Base-by-base conservation (phyloP, 345 rosid genomes). In the Gossypium bickii region DNA sequence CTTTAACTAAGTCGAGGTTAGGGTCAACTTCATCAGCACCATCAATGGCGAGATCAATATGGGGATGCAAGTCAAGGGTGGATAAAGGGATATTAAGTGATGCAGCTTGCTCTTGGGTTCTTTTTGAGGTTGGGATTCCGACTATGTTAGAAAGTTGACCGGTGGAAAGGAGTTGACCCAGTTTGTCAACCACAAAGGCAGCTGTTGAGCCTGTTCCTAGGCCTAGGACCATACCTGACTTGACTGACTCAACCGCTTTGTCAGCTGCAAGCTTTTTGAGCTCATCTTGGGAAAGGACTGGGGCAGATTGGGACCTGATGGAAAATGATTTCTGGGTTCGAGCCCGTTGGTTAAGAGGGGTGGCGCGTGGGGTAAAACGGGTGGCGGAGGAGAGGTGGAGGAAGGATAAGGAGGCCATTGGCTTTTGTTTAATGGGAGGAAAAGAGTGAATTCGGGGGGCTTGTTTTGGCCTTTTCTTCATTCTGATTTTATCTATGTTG, bases 1-100 rank as follows among this genome's bases (percentile, higher is more conserved):
- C 99, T 78, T 93, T 96, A n/a, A 92, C 99, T 3, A 96, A 79
- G 75, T 96, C 92, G 29, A 96, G 86, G 25, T 88, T 84, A 0
- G 98, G 97, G 83, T 96, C 99, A 7, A 96, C 98, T 81, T 96
- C 98, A 72, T 96, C 99, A 12, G 97, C 98, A 17, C 99, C 99
- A 77, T 96, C 99, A 41, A 96, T 93, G 20, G 99, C 98, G n/a
- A 96, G 85, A 79, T 96, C 99, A 45, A 96, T 82, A 12, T 80
- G 68, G 4, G 97, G 99, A 65, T 93, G 92, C 25, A 84, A 82
- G n/a, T 93, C 90, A 16, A 96, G 87, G 16, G 81, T 77, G 2
- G 97, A 85, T 20, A 95, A 90, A 0, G 98, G 99, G 43, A 95
- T 95, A 45, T 88, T 89, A 2, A 93, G 80, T 0, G 97, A 87